Base-by-base conservation (phyloP, 345 rosid species). In the Trapa bicornis region DNA sequence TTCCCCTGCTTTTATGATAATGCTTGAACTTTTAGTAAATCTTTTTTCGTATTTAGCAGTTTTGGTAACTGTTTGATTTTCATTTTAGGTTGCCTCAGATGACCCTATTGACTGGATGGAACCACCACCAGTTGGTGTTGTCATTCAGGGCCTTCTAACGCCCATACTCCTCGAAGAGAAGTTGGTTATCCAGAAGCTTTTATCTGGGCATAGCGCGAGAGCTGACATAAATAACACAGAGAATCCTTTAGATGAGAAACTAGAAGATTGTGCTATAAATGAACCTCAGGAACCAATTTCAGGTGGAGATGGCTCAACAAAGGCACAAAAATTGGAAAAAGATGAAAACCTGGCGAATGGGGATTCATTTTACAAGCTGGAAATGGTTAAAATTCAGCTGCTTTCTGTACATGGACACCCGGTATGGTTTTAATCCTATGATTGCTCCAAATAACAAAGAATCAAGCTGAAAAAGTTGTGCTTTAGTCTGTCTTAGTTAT, bases 31-130 rank as follows among this genome's bases (percentile, higher is more conserved):
- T 41, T 1, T 2, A 41, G 6, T 41, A 32, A 10, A 4, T 58
- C 35, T 58, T 1, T 29, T 32, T 32, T 33, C 10, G 4, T n/a
- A 54, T 33, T 54, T 54, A 35, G 33, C 6, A 6, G 35, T 50
- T 35, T 37, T 7, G 54, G 13, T 32, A 32, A 53, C 69, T 16
- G 68, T 68, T 52, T 65, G 67, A 70, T 12, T 38, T 64, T 48
- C 65, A 52, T 47, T 67, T 67, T 71, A 94, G 99, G 92, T 80
- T 72, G 88, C 87, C 65, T 82, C 91, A 72, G 89, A 83, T 82
- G 91, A 76, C 78, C 82, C 96, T 69, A 68, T 86, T 70, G 88
- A 89, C 75, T 88, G 91, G 91, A 88, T 94, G 95, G 91, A 87
- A 74, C 84, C 86, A 72, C 96, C 93, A 52, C 84, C 96, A 66